Percentiles rank a stretch among this genome's conserved stretches.
phyloP scores from a whole-genome alignment of 2,329 filamentous ascomycete genomes.

The Xylaria multiplex region DNA sequence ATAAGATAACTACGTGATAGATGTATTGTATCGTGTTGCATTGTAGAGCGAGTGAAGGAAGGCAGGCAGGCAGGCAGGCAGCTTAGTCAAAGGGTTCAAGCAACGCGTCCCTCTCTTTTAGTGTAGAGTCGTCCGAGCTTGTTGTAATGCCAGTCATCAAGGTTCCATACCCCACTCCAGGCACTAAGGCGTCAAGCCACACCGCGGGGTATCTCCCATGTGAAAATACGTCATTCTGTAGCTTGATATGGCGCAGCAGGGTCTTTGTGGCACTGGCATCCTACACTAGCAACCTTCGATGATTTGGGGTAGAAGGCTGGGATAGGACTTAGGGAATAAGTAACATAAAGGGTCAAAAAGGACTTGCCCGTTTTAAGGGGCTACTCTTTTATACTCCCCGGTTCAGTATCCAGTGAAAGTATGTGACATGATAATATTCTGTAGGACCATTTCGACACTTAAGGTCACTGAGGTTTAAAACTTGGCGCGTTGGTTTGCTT shows the following conservation, averaged over 20 bases:
- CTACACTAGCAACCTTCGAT: too few relatives aligned
- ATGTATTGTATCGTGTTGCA: conserved; percentile 17
- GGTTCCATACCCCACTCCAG: conserved; percentile 27
- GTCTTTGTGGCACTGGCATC: not conserved
- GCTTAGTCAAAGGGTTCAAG: conserved; percentile 6
- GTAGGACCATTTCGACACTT: not conserved
- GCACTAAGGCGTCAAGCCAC: conserved; percentile 18
- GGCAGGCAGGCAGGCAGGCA: conserved; percentile 5
- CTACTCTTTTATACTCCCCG: not conserved
- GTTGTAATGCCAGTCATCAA: conserved; percentile 17
- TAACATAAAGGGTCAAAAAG: not conserved
- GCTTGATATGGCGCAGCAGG: conserved; percentile 23
- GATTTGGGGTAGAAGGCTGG: too few relatives aligned
- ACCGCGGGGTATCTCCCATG: conserved; percentile 29
- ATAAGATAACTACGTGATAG: conserved; percentile 18
- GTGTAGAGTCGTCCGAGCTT: not conserved
- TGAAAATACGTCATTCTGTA: conserved; percentile 30
- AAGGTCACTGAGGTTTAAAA: not conserved
- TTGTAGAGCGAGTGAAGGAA: not conserved
- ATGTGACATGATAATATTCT: not conserved
- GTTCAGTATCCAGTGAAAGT: not conserved
- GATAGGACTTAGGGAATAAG: too few relatives aligned
- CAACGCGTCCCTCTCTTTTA: conserved; percentile 20
- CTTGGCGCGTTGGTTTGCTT: not conserved
- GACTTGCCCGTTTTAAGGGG: not conserved